These are phyloP conservation scores for Plantago ovata DNA, from an alignment of 257 asterid genomes.

Conservation along the genomic window DNA sequence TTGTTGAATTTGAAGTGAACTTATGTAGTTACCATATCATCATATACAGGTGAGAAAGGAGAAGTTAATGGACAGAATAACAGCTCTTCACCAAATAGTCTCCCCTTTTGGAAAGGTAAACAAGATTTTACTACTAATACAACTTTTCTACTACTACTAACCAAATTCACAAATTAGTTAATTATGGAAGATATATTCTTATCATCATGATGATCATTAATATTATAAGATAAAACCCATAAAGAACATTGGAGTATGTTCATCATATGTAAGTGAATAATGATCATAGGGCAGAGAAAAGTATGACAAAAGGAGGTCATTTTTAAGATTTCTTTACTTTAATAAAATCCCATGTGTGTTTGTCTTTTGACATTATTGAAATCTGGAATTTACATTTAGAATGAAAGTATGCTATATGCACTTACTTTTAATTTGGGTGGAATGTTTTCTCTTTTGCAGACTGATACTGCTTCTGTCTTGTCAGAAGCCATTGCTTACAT, in stretches of 20 bases:
- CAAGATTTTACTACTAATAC: background rate
- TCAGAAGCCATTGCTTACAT: constrained; percentile 93
- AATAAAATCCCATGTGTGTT: constrained; percentile 27
- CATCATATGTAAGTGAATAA: constrained; percentile 2
- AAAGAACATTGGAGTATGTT: constrained; percentile 17
- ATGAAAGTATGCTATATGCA: constrained; percentile 16
- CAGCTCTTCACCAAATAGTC: constrained; percentile 93
- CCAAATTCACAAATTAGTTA: no score
- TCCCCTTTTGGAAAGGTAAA: constrained; percentile 98
- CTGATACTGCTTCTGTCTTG: constrained; percentile 99
- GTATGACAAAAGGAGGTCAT: background rate
- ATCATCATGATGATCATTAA: no score
- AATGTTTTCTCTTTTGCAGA: constrained; percentile 78
- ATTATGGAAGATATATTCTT: no score
- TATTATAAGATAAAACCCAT: no score
- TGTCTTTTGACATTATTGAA: constrained; percentile 40
- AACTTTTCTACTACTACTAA: constrained; percentile 4
- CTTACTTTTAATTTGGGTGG: constrained; percentile 25
- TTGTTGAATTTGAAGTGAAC: background rate
- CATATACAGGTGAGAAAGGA: constrained; percentile 75
- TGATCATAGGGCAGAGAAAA: background rate
- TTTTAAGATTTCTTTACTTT: constrained; percentile 6
- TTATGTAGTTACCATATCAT: background rate
- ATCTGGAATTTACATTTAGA: constrained; percentile 17
- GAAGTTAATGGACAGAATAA: constrained; percentile 90